These are phyloP conservation scores for Flaveria linearis DNA, from an alignment of 129 eudicot genomes.

Conservation along the genomic window DNA sequence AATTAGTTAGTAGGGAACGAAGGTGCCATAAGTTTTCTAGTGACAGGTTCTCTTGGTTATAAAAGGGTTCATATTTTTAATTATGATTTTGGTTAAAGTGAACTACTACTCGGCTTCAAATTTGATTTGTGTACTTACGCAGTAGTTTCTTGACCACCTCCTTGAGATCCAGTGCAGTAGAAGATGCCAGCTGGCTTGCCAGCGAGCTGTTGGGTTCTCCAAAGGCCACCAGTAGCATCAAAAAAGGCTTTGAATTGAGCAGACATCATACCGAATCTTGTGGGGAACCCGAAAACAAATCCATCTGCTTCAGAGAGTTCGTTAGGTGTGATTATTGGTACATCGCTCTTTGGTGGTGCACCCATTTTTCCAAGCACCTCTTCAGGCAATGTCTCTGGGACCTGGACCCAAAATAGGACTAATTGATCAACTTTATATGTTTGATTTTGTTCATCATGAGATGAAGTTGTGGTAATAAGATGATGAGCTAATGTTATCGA, in stretches of 20 bases:
- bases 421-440: not conserved
- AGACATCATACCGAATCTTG: constrained; percentile 98
- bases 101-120: not conserved
- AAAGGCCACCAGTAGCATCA: constrained; percentile 82
- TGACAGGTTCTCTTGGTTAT: not conserved
- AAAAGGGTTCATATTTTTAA: not conserved
- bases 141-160: constrained; percentile 98
- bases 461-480: not conserved
- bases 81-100: not conserved
- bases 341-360: constrained; percentile 81
- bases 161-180: constrained; percentile 82
- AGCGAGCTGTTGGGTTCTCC: constrained; percentile 72
- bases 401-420: constrained; percentile 39
- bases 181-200: constrained; percentile 95
- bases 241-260: constrained; percentile 82
- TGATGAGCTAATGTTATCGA: not conserved
- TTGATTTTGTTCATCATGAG: constrained; percentile 7
- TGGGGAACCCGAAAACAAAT: constrained; percentile 78
- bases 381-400: constrained; percentile 74
- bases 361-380: constrained; percentile 76
- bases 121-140: constrained; percentile 47
- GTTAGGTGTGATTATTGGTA: constrained; percentile 55
- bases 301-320: constrained; percentile 86
- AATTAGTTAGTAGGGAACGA: not conserved
- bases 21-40: not conserved